phyloP scores from a whole-genome alignment of 768 basidiomycete species.

The Lactifluus pinguis region DNA sequence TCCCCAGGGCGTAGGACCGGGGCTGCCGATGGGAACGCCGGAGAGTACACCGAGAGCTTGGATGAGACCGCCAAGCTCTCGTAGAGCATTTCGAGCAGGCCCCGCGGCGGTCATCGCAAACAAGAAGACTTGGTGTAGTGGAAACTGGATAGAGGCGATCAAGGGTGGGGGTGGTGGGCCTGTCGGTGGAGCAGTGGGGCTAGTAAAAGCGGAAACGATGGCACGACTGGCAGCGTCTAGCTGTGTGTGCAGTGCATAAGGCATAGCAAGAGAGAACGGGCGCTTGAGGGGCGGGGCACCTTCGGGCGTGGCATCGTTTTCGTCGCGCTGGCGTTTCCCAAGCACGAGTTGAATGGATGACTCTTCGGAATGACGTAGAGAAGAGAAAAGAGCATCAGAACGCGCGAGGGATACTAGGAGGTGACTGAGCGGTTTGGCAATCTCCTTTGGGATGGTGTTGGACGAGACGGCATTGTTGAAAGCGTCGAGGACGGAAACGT shows the following conservation, averaged over 20 bases:
- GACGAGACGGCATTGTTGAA: constrained; percentile 41
- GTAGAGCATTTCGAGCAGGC: constrained; percentile 46
- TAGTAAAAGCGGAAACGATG: constrained; percentile 41
- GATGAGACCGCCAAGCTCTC: constrained; percentile 73
- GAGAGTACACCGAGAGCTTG: constrained; percentile 76
- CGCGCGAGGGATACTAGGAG: constrained; percentile 56
- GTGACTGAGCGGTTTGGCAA: constrained; percentile 50
- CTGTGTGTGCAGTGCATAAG: constrained; percentile 39
- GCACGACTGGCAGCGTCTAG: constrained; percentile 52
- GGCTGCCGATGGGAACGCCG: constrained; percentile 55
- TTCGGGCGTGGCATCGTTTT: constrained; percentile 21
- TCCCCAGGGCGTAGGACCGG: constrained; percentile 23
- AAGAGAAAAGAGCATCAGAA: constrained; percentile 57
- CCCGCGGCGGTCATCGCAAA: constrained; percentile 59
- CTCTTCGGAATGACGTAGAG: constrained; percentile 53
- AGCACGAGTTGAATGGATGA: constrained; percentile 54
- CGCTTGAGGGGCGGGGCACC: constrained; percentile 29
- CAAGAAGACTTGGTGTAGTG: constrained; percentile 68
- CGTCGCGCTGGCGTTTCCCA: constrained; percentile 70
- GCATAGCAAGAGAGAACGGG: constrained; percentile 22
- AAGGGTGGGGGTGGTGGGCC: constrained; percentile 43
- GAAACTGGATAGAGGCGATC: constrained; percentile 61
- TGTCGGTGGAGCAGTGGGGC: not conserved
- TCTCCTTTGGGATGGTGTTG: constrained; percentile 41
- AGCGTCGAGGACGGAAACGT: constrained; percentile 47